Evolutionary conservation across 2,329 filamentous ascomycete species (phyloP).

Genomic region (Trichophyton equinum): DNA sequence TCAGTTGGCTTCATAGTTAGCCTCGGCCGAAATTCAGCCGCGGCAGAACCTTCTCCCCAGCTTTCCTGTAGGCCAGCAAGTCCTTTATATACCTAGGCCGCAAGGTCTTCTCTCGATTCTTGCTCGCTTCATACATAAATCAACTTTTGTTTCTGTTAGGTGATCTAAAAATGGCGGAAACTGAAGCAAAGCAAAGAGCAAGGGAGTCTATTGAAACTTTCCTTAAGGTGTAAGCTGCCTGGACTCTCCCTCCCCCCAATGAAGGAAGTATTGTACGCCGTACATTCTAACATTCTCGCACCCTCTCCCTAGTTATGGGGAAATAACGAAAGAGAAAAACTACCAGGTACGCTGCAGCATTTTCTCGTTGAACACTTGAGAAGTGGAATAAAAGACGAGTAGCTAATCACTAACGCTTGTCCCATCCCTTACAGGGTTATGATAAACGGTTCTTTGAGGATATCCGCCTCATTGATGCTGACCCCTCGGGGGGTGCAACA

Average conservation of each 20-base stretch:
- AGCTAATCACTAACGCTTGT: not conserved
- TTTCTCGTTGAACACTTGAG: not conserved
- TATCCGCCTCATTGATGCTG: constrained; percentile 17
- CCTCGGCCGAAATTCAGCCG: not conserved
- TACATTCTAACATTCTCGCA: not conserved
- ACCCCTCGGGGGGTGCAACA: constrained; percentile 14
- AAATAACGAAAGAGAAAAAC: constrained; percentile 10
- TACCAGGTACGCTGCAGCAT: constrained; percentile 10
- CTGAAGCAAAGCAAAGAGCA: constrained; percentile 9
- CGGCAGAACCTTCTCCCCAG: not conserved
- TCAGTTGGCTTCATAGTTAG: not conserved
- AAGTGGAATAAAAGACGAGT: not conserved
- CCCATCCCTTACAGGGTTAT: constrained; percentile 14
- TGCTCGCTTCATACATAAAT: not conserved
- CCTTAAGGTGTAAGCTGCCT: constrained; percentile 9
- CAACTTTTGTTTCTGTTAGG: not conserved
- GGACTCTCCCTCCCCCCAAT: too few relatives aligned
- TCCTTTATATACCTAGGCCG: not conserved
- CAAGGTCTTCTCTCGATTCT: not conserved
- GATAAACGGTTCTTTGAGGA: constrained; percentile 17
- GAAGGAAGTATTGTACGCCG: not conserved
- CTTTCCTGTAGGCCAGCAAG: not conserved
- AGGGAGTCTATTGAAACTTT: constrained; percentile 9
- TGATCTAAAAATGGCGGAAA: constrained; percentile 5
- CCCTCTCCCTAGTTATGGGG: constrained; percentile 8